Percentiles rank a stretch among this genome's conserved stretches.
Evolutionary conservation across 2,329 filamentous ascomycete species (phyloP).

Genomic region (Fusarium chaquense): DNA sequence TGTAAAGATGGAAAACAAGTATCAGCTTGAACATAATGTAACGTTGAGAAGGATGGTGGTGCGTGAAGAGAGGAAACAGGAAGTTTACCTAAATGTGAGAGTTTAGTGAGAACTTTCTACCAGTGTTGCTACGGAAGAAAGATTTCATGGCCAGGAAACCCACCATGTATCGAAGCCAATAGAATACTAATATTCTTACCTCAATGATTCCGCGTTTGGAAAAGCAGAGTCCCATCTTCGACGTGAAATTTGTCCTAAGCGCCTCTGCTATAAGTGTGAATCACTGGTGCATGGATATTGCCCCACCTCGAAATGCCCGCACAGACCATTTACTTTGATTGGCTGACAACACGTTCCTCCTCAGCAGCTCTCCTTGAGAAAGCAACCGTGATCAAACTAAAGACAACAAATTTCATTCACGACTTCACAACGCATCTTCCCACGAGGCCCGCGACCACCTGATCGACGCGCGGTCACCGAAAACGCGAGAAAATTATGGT

Average conservation of each 20-base stretch:
- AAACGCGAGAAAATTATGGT: constrained; percentile 44
- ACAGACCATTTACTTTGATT: constrained; percentile 30
- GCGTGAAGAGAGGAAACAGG: not conserved
- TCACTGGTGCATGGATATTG: constrained; percentile 10
- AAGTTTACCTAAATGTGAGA: too few relatives aligned
- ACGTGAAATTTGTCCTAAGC: too few relatives aligned
- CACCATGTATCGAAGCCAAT: not conserved
- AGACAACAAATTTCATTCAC: constrained; percentile 18
- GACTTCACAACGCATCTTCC: constrained; percentile 3
- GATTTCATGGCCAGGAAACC: too few relatives aligned
- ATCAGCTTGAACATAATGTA: not conserved
- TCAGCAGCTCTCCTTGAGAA: constrained; percentile 26
- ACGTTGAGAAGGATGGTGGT: not conserved
- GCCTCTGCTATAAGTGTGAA: not conserved
- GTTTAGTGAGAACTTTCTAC: too few relatives aligned
- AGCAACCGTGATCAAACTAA: constrained; percentile 43
- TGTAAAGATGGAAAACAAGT: too few relatives aligned
- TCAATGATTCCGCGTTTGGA: not conserved
- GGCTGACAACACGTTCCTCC: constrained; percentile 28
- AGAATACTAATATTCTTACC: not conserved
- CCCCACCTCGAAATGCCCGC: constrained; percentile 16
- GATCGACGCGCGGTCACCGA: constrained; percentile 13
- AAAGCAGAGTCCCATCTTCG: not conserved
- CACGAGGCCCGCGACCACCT: constrained; percentile 9
- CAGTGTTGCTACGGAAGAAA: too few relatives aligned